Evolutionary conservation across 331 rosid genomes (phyloP), one percentile per base, ranked within the genome.

Genomic region (Ulmus americana): DNA sequence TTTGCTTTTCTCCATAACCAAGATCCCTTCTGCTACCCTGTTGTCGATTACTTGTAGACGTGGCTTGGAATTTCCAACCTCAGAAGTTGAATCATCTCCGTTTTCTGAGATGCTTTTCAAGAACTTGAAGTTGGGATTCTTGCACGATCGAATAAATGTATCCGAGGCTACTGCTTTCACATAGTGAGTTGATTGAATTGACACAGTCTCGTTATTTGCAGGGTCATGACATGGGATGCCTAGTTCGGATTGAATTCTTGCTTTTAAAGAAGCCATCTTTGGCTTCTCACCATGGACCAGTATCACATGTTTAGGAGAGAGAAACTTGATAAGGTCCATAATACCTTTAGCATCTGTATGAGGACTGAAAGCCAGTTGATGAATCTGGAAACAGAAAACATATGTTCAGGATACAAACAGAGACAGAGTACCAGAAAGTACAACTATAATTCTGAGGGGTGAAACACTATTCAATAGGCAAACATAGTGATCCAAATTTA

Each of bases 251-350:
- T 83, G 77, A 72, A 92, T 89, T 80, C 55, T 85, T 67, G 76
- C 86, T 84, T 86, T 92, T 8, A 92, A 83, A 66, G 82, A 49
- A 61, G 71, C 84, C 89, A 89, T 92, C 77, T 83, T 89, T 47
- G 90, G 97, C 78, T 83, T 85, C 85, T 89, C 98, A 0, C 98
- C 98, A 45, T 89, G 98, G 55, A 92, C 98, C 11, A 92, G 89
- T 20, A 92, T 82, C 58, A 85, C 91, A 58, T 92, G 83, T 82
- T 92, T 92, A 0, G 98, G 98, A 73, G 91, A 79, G 72, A 92
- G 88, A 80, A 92, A 92, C 64, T 86, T 89, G 57, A 89, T 71
- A 41, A 89, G 95, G 77, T 92, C 98, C 98, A 92, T 92, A 70
- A 89, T 92, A 70, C 98, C 98, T 79, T 92, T 92, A 64, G 88